A percentile compares a stretch with the other conserved stretches of the same genome.
phyloP scores from a whole-genome alignment of 2,329 filamentous ascomycete genomes.

The Aspergillus pseudoviridinutans region DNA sequence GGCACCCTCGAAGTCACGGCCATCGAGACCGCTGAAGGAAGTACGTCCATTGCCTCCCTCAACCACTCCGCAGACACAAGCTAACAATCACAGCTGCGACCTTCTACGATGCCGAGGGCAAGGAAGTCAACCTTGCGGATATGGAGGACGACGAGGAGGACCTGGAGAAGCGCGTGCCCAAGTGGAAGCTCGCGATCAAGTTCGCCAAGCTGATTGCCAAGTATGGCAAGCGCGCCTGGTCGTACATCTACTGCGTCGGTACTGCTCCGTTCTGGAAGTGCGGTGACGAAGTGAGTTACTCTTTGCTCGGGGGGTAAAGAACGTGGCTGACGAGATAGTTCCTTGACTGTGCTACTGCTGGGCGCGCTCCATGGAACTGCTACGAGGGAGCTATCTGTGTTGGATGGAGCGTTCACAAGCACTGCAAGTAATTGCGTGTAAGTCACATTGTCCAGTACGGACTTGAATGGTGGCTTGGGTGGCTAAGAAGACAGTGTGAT shows the following conservation, averaged over 20 bases:
- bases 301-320: too few relatives aligned
- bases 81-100: not conserved
- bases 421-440: slow-evolving; percentile 1
- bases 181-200: not conserved
- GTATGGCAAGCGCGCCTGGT: slow-evolving; percentile 1
- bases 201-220: slow-evolving; percentile 3
- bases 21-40: not conserved
- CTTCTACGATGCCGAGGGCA: slow-evolving; percentile 2
- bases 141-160: not conserved
- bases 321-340: not conserved
- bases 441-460: too few relatives aligned
- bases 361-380: not conserved
- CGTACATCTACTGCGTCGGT: not conserved
- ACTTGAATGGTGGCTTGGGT: too few relatives aligned
- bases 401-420: not conserved
- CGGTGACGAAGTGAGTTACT: not conserved
- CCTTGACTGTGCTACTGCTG: not conserved
- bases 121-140: not conserved
- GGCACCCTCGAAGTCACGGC: not conserved
- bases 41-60: not conserved
- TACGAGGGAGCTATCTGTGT: not conserved
- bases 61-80: too few relatives aligned
- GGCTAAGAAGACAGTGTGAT: too few relatives aligned
- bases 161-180: not conserved
- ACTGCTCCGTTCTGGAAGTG: slow-evolving; percentile 2